Conservation (phyloP, 352 stramenopile species). For the Globisporangium nodosum region DNA sequence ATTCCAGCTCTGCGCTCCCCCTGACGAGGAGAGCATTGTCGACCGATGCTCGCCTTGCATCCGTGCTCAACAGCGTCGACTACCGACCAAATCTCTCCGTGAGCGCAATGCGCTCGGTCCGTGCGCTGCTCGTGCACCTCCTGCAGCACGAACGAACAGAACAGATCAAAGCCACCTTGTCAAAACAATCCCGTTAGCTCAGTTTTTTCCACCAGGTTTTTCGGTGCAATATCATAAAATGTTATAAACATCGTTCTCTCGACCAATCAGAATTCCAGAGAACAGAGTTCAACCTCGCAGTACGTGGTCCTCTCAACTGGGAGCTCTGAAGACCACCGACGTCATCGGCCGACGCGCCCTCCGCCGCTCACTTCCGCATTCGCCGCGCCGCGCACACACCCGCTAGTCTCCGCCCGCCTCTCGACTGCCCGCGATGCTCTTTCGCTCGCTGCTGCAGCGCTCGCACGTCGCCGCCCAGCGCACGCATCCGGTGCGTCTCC, state of each 20-base stretch:
- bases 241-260: not conserved
- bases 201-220: not conserved
- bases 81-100: no score
- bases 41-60: no score
- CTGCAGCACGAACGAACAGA: no score
- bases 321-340: not conserved
- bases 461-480: conserved; percentile 2
- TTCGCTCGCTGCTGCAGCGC: conserved; percentile 7
- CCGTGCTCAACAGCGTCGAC: no score
- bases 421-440: conserved; percentile 3
- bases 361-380: conserved; percentile 7
- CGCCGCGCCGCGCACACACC: not conserved
- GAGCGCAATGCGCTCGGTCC: no score
- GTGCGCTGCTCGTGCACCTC: no score
- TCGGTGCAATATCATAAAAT: not conserved
- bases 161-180: no score
- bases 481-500: conserved; percentile 1
- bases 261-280: not conserved
- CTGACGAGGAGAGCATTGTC: not conserved
- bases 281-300: not conserved
- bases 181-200: not conserved
- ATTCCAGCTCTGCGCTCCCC: no score
- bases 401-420: not conserved
- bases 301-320: not conserved
- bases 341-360: not conserved